These are phyloP conservation scores for Kluyveromyces starmeri DNA, from an alignment of 805 yeast genomes.

Conservation along the genomic window DNA sequence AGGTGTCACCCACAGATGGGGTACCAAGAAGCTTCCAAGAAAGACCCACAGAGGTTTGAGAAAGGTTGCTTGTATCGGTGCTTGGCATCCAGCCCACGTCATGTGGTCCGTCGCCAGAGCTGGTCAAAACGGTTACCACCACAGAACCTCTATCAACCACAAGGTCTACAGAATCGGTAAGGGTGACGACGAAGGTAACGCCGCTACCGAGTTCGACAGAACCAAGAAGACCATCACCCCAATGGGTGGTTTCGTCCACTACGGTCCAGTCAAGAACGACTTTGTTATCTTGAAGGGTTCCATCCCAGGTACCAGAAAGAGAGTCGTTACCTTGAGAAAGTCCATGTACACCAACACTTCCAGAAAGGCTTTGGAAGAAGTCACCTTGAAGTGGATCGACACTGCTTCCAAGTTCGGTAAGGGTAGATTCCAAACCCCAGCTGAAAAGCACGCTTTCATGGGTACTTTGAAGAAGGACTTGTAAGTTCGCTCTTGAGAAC, in stretches of 20 bases:
- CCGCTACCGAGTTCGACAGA: slow-evolving; percentile 97
- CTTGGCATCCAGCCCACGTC: slow-evolving; percentile 99
- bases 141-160: slow-evolving; percentile 99
- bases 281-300: slow-evolving; percentile 97
- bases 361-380: slow-evolving; percentile 95
- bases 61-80: slow-evolving; percentile 99
- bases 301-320: slow-evolving; percentile 99
- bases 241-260: slow-evolving; percentile 99
- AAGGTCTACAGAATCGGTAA: slow-evolving; percentile 99
- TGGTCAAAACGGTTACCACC: slow-evolving; percentile 99
- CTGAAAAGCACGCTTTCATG: slow-evolving; percentile 99
- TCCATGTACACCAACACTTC: slow-evolving; percentile 95
- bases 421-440: slow-evolving; percentile 99
- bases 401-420: slow-evolving; percentile 99
- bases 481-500: no score
- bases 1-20: slow-evolving; percentile 99
- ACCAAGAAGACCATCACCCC: slow-evolving; percentile 99
- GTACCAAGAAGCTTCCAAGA: slow-evolving; percentile 99
- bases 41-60: slow-evolving; percentile 99
- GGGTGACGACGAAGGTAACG: slow-evolving; percentile 90
- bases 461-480: slow-evolving; percentile 99
- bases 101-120: slow-evolving; percentile 99
- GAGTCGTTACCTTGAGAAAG: slow-evolving; percentile 98
- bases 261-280: slow-evolving; percentile 97
- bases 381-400: slow-evolving; percentile 98